Evolutionary conservation across 176 grass and related monocot genomes (phyloP).

Genomic region (Phoenix roebelenii): DNA sequence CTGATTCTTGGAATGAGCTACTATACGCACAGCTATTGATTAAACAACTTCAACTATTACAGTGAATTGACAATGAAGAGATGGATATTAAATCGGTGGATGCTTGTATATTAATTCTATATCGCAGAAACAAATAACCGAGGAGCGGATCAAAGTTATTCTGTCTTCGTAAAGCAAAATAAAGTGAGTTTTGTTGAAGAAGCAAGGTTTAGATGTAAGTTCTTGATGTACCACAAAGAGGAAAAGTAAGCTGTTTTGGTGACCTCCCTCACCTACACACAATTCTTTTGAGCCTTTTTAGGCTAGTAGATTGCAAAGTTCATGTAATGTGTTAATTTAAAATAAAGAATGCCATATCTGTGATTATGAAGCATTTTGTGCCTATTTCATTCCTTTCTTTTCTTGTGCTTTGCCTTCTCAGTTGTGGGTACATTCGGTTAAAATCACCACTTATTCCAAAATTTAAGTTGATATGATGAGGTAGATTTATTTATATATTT

Average conservation of each 20-base stretch:
- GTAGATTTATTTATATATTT: no score
- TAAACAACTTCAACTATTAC: conserved; percentile 44
- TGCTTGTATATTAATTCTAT: background rate
- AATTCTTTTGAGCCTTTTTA: conserved; percentile 25
- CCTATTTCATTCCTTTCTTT: conserved; percentile 8
- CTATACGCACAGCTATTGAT: conserved; percentile 65
- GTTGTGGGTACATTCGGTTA: no score
- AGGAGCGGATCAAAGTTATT: background rate
- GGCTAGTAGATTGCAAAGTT: conserved; percentile 37
- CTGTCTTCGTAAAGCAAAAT: no score
- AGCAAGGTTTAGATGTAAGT: conserved; percentile 9
- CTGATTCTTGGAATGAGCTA: conserved; percentile 92
- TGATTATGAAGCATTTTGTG: background rate
- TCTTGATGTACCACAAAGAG: background rate
- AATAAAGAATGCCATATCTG: conserved; percentile 36
- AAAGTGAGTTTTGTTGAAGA: conserved; percentile 20
- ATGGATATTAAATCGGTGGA: background rate
- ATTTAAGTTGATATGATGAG: no score
- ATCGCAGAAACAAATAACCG: background rate
- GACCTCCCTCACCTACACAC: conserved; percentile 23
- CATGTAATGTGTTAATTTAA: conserved; percentile 23
- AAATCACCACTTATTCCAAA: no score
- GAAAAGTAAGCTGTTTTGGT: conserved; percentile 3
- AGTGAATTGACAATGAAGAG: conserved; percentile 28
- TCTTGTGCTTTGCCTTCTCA: no score